These are phyloP conservation scores for Suhomyces anneliseae DNA, from an alignment of 1,139 yeast genomes.

Conservation along the genomic window DNA sequence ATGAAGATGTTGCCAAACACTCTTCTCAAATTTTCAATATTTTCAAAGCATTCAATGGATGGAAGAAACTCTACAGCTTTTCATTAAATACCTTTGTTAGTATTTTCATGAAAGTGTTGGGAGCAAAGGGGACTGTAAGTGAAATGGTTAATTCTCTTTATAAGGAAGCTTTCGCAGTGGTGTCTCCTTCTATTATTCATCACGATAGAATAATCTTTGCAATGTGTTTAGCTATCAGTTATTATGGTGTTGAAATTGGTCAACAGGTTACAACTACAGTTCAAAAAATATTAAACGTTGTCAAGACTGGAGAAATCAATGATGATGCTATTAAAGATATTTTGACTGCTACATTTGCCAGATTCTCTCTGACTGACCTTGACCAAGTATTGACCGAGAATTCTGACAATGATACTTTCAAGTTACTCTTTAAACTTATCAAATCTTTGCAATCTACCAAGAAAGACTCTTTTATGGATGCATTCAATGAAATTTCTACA, in stretches of 20 bases:
- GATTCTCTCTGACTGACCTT: constrained; percentile 8
- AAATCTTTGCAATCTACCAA: constrained; percentile 11
- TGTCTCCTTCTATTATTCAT: constrained; percentile 52
- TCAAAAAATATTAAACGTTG: constrained; percentile 8
- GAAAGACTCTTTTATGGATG: constrained; percentile 19
- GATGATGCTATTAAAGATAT: constrained; percentile 4
- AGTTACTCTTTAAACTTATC: constrained; percentile 14
- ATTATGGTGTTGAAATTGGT: constrained; percentile 28
- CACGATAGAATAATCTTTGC: constrained; percentile 51
- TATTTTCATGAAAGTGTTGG: constrained; percentile 43
- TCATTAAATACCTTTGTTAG: constrained; percentile 49
- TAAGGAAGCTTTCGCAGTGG: constrained; percentile 43
- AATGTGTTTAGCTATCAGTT: constrained; percentile 34
- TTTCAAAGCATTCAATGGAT: constrained; percentile 38
- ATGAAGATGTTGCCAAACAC: constrained; percentile 54
- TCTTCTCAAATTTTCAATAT: constrained; percentile 52
- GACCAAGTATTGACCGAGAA: constrained; percentile 12
- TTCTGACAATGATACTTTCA: constrained; percentile 21
- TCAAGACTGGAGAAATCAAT: not conserved
- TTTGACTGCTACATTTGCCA: constrained; percentile 11
- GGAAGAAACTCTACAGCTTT: constrained; percentile 59
- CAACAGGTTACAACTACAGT: constrained; percentile 19
- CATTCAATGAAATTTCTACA: constrained; percentile 17
- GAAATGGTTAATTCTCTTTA: constrained; percentile 27
- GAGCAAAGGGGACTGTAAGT: constrained; percentile 2